Conservation (phyloP, 257 asterid genomes). For the Henckelia pumila region DNA sequence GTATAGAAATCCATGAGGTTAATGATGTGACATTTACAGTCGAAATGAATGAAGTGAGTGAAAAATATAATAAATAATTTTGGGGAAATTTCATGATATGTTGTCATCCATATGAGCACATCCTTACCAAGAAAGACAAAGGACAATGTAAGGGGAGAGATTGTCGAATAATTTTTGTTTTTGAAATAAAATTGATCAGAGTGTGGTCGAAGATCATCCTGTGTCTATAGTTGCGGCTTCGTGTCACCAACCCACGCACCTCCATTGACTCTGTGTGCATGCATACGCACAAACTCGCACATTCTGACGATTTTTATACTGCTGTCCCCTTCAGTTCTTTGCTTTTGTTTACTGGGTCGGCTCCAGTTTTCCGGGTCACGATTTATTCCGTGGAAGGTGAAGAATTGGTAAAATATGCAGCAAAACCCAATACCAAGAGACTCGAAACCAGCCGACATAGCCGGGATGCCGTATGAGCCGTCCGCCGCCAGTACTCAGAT, state of each 20-base stretch:
- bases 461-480: slow-evolving; percentile 5
- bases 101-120: too few species aligned
- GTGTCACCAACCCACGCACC: not conserved
- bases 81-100: too few species aligned
- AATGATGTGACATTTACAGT: too few species aligned
- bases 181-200: too few species aligned
- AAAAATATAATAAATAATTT: too few species aligned
- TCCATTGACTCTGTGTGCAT: not conserved
- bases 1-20: too few species aligned
- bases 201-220: too few species aligned
- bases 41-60: too few species aligned
- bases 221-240: not conserved
- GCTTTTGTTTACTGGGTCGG: not conserved
- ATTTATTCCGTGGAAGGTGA: not conserved
- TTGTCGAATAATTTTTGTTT: too few species aligned
- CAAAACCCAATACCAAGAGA: not conserved
- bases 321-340: not conserved
- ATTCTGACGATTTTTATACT: not conserved
- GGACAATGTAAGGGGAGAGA: too few species aligned
- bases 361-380: not conserved
- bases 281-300: not conserved
- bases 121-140: too few species aligned
- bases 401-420: not conserved
- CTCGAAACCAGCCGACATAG: slow-evolving; percentile 7
- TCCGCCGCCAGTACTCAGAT: not conserved